Evolutionary conservation across 2,329 filamentous ascomycete species (phyloP).

Genomic region (Penicillium hordei): DNA sequence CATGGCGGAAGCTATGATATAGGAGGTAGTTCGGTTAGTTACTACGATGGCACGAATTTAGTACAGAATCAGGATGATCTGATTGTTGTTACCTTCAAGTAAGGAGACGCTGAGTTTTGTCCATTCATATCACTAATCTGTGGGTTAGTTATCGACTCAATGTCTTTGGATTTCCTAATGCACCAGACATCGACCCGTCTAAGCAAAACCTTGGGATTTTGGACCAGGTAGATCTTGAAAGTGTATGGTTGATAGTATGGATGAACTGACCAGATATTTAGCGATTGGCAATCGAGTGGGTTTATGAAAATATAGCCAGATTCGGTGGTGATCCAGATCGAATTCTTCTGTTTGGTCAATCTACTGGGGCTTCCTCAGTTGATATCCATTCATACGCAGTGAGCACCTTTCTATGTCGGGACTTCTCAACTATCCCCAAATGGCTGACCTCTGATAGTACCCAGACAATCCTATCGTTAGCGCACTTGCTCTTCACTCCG

Average conservation of each 20-base stretch:
- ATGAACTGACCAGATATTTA: slow-evolving; percentile 20
- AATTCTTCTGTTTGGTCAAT: slow-evolving; percentile 53
- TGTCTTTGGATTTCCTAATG: slow-evolving; percentile 23
- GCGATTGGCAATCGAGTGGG: slow-evolving; percentile 52
- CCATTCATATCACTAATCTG: neutral
- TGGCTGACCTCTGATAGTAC: neutral
- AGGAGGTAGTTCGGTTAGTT: slow-evolving; percentile 13
- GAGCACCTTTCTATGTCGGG: neutral
- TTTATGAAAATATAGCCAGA: slow-evolving; percentile 49
- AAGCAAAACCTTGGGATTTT: slow-evolving; percentile 19
- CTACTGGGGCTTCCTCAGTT: slow-evolving; percentile 45
- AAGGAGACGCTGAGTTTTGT: neutral
- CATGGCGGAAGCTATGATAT: slow-evolving; percentile 17
- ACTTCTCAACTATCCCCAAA: neutral
- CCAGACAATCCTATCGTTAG: slow-evolving; percentile 6
- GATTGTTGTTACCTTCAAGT: slow-evolving; percentile 23
- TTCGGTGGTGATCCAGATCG: slow-evolving; percentile 53
- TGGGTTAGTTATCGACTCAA: slow-evolving; percentile 18
- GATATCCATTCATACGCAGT: slow-evolving; percentile 16
- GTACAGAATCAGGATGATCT: slow-evolving; percentile 18
- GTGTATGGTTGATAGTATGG: neutral
- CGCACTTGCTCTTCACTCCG: slow-evolving; percentile 11
- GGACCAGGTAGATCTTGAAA: slow-evolving; percentile 14
- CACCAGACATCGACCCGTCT: slow-evolving; percentile 8
- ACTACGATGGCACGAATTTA: slow-evolving; percentile 17